These are phyloP conservation scores for Coemansia sp. DNA, from an alignment of 192 early-diverging fungal genomes.

Conservation along the genomic window DNA sequence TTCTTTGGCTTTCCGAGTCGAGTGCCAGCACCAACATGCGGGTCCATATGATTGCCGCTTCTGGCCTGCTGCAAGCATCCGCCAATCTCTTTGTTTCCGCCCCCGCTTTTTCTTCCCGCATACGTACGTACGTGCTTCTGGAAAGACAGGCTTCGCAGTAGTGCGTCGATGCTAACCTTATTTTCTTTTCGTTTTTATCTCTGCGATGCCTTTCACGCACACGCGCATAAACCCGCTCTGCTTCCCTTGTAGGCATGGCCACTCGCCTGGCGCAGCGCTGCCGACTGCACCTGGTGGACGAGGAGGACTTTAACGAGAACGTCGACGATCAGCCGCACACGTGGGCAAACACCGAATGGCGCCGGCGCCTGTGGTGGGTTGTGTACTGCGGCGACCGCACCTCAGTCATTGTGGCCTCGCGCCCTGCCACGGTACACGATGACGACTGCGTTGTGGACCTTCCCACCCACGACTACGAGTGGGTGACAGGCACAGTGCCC, in stretches of 20 bases:
- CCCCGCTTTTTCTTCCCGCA: too few species aligned
- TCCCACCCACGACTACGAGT: constrained; percentile 48
- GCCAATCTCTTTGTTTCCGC: too few species aligned
- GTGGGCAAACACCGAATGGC: constrained; percentile 45
- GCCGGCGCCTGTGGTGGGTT: constrained; percentile 48
- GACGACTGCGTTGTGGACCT: constrained; percentile 47
- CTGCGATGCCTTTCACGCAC: too few species aligned
- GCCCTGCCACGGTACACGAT: constrained; percentile 47
- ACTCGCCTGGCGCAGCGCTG: constrained; percentile 47
- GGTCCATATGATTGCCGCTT: too few species aligned
- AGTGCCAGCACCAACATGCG: too few species aligned
- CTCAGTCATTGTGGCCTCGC: constrained; percentile 47
- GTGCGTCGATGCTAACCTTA: too few species aligned
- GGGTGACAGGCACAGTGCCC: constrained; percentile 30
- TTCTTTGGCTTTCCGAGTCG: too few species aligned
- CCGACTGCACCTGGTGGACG: constrained; percentile 46
- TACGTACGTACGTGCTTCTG: too few species aligned
- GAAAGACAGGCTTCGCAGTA: too few species aligned
- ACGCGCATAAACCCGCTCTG: too few species aligned
- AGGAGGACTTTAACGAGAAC: constrained; percentile 50
- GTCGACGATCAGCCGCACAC: constrained; percentile 24
- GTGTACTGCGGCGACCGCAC: constrained; percentile 47
- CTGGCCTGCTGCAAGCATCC: too few species aligned
- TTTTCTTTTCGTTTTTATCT: too few species aligned
- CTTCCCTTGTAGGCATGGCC: constrained; percentile 46